A percentile compares a stretch with the other conserved stretches of the same genome.
phyloP scores from a whole-genome alignment of 371 early-diverging fungal genomes.

The Saksenaea oblongispora region DNA sequence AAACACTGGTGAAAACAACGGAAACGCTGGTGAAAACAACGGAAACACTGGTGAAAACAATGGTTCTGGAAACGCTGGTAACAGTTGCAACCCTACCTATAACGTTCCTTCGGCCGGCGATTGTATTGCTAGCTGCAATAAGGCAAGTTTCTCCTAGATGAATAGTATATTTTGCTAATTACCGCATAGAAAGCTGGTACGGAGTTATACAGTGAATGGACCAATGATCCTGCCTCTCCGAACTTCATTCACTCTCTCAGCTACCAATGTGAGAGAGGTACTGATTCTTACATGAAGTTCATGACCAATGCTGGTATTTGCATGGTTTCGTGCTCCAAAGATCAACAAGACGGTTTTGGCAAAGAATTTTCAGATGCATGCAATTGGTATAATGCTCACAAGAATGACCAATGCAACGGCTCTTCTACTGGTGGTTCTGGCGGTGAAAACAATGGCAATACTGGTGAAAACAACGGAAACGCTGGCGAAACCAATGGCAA shows the following conservation, averaged over 20 bases:
- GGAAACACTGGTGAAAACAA: too few species aligned
- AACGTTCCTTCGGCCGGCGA: slow-evolving; percentile 24
- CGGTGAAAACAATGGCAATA: too few species aligned
- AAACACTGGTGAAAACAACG: not conserved
- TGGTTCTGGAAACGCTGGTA: slow-evolving; percentile 7
- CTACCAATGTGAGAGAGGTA: slow-evolving; percentile 25
- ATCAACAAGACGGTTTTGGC: slow-evolving; percentile 13
- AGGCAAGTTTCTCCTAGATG: slow-evolving; percentile 18
- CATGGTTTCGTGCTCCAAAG: slow-evolving; percentile 27
- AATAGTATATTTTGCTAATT: not conserved
- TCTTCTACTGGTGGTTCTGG: too few species aligned
- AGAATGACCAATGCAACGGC: slow-evolving; percentile 14
- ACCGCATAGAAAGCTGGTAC: slow-evolving; percentile 11
- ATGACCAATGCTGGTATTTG: slow-evolving; percentile 42
- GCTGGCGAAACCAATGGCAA: too few species aligned
- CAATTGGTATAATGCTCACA: slow-evolving; percentile 23
- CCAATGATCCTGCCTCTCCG: slow-evolving; percentile 27
- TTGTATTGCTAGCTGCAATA: slow-evolving; percentile 34
- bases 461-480: too few species aligned
- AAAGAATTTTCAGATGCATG: slow-evolving; percentile 22
- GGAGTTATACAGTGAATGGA: slow-evolving; percentile 15
- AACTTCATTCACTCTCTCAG: slow-evolving; percentile 30
- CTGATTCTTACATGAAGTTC: slow-evolving; percentile 24
- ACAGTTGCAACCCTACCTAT: slow-evolving; percentile 36
- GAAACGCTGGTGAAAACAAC: too few species aligned